Evolutionary conservation across 345 rosid genomes (phyloP).

Genomic region (Stellera chamaejasme): DNA sequence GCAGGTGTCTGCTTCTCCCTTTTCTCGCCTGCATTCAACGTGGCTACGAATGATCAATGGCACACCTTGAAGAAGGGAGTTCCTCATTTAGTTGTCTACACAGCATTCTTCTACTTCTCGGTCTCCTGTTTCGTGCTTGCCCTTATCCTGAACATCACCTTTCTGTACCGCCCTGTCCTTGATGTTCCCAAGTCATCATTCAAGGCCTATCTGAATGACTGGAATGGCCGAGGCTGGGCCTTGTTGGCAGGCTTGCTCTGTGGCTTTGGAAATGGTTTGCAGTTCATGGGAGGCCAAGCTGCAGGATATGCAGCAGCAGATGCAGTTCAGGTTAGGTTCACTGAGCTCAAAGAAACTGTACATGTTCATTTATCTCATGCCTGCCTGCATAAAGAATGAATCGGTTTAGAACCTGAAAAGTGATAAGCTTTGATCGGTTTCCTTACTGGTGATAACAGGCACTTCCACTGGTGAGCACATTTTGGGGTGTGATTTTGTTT

Average conservation of each 20-base stretch:
- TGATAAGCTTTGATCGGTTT: neutral
- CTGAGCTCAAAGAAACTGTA: too few relatives aligned
- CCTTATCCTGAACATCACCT: constrained; percentile 42
- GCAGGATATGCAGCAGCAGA: constrained; percentile 91
- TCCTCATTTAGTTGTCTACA: constrained; percentile 58
- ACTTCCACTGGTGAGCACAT: constrained; percentile 85
- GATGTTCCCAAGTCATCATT: constrained; percentile 52
- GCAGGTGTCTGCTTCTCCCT: constrained; percentile 75
- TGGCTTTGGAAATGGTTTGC: constrained; percentile 73
- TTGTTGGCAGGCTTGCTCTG: constrained; percentile 70
- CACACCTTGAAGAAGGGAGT: constrained; percentile 60
- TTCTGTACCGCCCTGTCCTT: constrained; percentile 59
- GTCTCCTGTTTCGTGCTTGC: constrained; percentile 50
- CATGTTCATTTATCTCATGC: neutral
- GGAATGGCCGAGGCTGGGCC: constrained; percentile 85
- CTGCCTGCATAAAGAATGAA: neutral
- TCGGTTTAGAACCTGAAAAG: too few relatives aligned
- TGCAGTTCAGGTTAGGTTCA: constrained; percentile 54
- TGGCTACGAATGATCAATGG: constrained; percentile 88
- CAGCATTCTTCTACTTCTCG: constrained; percentile 78
- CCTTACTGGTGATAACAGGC: constrained; percentile 43
- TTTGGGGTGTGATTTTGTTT: constrained; percentile 75
- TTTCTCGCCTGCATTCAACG: constrained; percentile 86
- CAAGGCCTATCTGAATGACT: constrained; percentile 57
- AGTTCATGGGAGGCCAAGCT: constrained; percentile 89